These are phyloP conservation scores for Peronosclerospora sorghi DNA, from an alignment of 352 stramenopile species.

Conservation along the genomic window DNA sequence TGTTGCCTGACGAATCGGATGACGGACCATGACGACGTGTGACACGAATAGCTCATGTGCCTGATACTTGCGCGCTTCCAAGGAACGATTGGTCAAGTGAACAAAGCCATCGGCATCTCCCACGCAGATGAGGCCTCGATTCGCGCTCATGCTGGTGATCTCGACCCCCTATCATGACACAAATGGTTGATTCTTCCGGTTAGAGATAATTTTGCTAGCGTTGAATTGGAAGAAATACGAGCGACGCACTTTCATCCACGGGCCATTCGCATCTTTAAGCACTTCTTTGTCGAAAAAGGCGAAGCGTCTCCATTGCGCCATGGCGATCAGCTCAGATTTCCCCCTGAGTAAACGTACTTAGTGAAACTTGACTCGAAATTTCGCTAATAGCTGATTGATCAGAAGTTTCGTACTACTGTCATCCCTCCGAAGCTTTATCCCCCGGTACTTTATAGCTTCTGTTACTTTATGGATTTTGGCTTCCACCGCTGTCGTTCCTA, in stretches of 20 bases:
- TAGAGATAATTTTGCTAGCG: constrained; percentile 1
- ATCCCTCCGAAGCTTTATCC: no score
- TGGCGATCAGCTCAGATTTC: constrained; percentile 13
- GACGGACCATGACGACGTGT: constrained; percentile 76
- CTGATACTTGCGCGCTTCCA: constrained; percentile 76
- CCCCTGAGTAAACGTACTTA: constrained; percentile 12
- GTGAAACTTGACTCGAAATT: neutral
- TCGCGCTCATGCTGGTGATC: constrained; percentile 81
- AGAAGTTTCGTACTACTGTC: no score
- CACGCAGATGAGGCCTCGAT: constrained; percentile 76
- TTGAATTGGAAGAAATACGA: neutral
- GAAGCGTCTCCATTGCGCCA: constrained; percentile 85
- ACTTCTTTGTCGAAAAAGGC: constrained; percentile 86
- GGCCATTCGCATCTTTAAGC: constrained; percentile 67
- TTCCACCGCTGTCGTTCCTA: no score
- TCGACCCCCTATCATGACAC: constrained; percentile 46
- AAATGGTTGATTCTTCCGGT: neutral
- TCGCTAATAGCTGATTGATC: no score
- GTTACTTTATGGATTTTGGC: no score
- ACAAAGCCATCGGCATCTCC: constrained; percentile 76
- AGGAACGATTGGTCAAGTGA: constrained; percentile 71
- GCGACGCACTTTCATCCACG: constrained; percentile 70
- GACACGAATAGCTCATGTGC: constrained; percentile 82
- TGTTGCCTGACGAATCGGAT: neutral
- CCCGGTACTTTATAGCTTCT: no score